Evolutionary conservation across 2,329 filamentous ascomycete genomes (phyloP), one percentile per base, ranked within the genome.

Genomic region (Cryphonectria nitschkei): DNA sequence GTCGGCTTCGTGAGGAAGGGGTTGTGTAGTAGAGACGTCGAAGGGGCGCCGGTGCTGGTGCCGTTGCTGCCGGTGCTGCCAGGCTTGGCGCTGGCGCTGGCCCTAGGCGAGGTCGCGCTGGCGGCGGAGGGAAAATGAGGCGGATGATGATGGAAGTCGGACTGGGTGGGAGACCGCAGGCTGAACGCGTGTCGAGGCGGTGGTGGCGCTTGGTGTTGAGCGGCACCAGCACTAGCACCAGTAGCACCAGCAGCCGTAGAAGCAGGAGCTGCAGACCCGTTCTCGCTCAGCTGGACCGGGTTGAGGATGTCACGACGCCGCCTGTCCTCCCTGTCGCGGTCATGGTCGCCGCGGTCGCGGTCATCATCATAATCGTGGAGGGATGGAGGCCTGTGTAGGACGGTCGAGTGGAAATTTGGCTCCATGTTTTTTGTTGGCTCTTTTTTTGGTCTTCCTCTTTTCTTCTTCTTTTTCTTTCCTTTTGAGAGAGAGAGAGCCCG

Each of bases 241-340:
- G 63, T 19, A 70, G 54, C n/a, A 61, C 52, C 26, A 56, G 63
- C 39, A 22, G 43, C 52, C 14, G 68, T 37, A 4, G 46, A 26
- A 9, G 54, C 61, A 67, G 58, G 46, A 41, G 70, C 37, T 41
- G 65, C 58, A 34, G 70, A 60, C 39, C 50, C 61, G 39, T 60
- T 71, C 46, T 73, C 71, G 63, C 69, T 68, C 66, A 69, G 69
- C 58, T 73, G 71, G 16, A 73, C 77, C 72, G 81, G 80, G 76
- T 82, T 83, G 78, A 84, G 79, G 75, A 84, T 82, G 78, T 87
- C 84, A 82, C 83, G 84, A 75, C 81, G 79, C 65, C 81, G 81
- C 56, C 76, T 74, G 72, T 79, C 77, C 75, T 77, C 65, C 32
- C 70, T 65, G 34, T 72, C 68, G 60, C 70, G 68, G 50, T 72